Evolutionary conservation across 352 stramenopile genomes (phyloP).

Genomic region (Globisporangium spiculum): DNA sequence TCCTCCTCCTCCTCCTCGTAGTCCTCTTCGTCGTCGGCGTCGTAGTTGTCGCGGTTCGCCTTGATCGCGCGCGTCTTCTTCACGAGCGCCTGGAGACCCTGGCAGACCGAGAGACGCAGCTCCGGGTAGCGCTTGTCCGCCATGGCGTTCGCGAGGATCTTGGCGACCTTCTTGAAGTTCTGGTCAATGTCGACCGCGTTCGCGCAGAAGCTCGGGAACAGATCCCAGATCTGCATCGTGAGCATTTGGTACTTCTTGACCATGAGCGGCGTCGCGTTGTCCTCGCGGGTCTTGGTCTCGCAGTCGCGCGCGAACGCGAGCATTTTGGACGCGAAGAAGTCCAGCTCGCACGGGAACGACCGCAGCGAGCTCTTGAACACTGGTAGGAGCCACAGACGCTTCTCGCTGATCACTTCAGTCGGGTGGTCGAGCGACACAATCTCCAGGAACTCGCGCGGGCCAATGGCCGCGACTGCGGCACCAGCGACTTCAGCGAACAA

Average conservation of each 20-base stretch:
- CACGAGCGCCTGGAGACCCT: slow-evolving; percentile 78
- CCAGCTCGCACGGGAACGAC: slow-evolving; percentile 50
- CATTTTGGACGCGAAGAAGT: slow-evolving; percentile 72
- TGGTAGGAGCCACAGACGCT: slow-evolving; percentile 77
- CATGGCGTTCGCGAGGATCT: slow-evolving; percentile 85
- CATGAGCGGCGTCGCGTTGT: slow-evolving; percentile 61
- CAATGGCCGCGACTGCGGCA: slow-evolving; percentile 61
- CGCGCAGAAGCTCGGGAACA: slow-evolving; percentile 81
- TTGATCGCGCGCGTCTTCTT: slow-evolving; percentile 61
- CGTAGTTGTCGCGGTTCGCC: slow-evolving; percentile 39
- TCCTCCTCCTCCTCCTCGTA: slow-evolving; percentile 38
- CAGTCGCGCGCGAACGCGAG: slow-evolving; percentile 71
- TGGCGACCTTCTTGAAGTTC: slow-evolving; percentile 85
- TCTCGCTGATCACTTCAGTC: slow-evolving; percentile 68
- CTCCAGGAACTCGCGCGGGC: slow-evolving; percentile 63
- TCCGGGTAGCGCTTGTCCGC: slow-evolving; percentile 84
- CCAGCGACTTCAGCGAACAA: slow-evolving; percentile 65
- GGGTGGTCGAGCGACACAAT: slow-evolving; percentile 73
- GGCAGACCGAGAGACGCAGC: slow-evolving; percentile 79
- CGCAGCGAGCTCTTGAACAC: slow-evolving; percentile 73
- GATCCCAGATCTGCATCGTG: slow-evolving; percentile 76
- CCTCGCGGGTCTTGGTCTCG: slow-evolving; percentile 59
- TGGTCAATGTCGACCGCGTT: slow-evolving; percentile 70
- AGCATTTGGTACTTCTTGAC: slow-evolving; percentile 76
- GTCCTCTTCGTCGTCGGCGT: slow-evolving; percentile 41